phyloP scores from a whole-genome alignment of 495 filamentous ascomycete species.

The Neurospora discreta region DNA sequence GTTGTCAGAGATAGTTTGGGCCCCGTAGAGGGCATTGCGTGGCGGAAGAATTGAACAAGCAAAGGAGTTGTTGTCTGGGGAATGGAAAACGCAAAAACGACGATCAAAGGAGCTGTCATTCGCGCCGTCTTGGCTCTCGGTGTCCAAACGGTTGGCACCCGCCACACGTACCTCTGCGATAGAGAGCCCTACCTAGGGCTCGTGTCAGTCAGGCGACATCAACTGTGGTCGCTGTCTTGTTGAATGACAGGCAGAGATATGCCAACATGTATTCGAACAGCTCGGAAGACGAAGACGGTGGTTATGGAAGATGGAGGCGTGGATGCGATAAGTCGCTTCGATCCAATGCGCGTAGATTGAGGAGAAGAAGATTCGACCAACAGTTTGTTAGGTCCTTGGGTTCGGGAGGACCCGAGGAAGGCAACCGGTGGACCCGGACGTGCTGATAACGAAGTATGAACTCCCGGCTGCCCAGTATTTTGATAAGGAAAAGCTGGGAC shows the following conservation, averaged over 20 bases:
- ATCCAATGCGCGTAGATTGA: neutral
- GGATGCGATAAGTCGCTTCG: neutral
- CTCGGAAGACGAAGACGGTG: neutral
- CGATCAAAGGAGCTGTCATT: neutral
- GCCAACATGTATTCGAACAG: neutral
- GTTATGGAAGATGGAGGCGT: neutral
- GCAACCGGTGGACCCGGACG: too few relatives aligned
- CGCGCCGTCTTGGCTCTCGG: neutral
- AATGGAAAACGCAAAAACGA: too few relatives aligned
- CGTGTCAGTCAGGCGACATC: neutral
- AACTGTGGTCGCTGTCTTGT: neutral
- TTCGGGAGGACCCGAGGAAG: too few relatives aligned
- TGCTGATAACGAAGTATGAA: too few relatives aligned
- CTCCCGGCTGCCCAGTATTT: too few relatives aligned
- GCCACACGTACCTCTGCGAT: neutral
- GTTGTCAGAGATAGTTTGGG: neutral
- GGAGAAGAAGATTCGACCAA: neutral
- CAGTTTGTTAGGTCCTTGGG: neutral
- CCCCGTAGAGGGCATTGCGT: neutral
- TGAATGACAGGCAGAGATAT: neutral
- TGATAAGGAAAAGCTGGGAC: too few relatives aligned
- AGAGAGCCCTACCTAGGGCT: neutral
- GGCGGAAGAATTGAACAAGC: neutral
- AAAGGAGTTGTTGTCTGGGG: neutral
- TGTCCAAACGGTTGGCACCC: neutral